These are phyloP conservation scores for Macrolepiota dolichaula DNA, from an alignment of 768 basidiomycete species.

Conservation along the genomic window DNA sequence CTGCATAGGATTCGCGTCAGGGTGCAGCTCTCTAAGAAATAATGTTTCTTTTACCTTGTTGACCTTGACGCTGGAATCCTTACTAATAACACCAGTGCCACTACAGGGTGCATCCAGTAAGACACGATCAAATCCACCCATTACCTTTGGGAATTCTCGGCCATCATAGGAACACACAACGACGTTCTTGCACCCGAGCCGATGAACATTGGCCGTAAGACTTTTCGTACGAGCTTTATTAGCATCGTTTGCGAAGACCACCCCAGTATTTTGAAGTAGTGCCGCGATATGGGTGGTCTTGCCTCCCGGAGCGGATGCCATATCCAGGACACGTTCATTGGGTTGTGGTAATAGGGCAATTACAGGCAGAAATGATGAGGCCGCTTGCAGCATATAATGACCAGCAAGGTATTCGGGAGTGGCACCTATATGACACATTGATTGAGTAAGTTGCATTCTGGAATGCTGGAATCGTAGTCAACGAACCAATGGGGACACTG, in stretches of 20 bases:
- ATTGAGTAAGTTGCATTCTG: neutral
- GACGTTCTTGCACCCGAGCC: slow-evolving; percentile 97
- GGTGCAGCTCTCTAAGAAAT: neutral
- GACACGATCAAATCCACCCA: slow-evolving; percentile 98
- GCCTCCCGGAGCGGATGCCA: slow-evolving; percentile 98
- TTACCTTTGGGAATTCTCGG: slow-evolving; percentile 96
- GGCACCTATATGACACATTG: slow-evolving; percentile 36
- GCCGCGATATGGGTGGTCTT: slow-evolving; percentile 99
- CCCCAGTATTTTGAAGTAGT: slow-evolving; percentile 95
- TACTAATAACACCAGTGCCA: slow-evolving; percentile 97
- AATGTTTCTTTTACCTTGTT: slow-evolving; percentile 75
- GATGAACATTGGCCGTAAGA: slow-evolving; percentile 93
- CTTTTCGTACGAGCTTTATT: slow-evolving; percentile 95
- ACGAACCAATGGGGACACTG: slow-evolving; percentile 80
- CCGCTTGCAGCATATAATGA: slow-evolving; percentile 99
- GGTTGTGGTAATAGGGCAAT: slow-evolving; percentile 93
- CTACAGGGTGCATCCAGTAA: slow-evolving; percentile 96
- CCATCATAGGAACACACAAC: slow-evolving; percentile 97
- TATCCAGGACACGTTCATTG: slow-evolving; percentile 91
- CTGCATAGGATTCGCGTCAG: slow-evolving; percentile 35
- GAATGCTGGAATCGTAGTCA: too few species aligned
- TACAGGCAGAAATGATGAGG: slow-evolving; percentile 98
- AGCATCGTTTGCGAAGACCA: slow-evolving; percentile 95
- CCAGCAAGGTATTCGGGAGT: slow-evolving; percentile 99
- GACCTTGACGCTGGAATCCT: slow-evolving; percentile 94